Percentiles rank a stretch among this genome's conserved stretches.
These are phyloP conservation scores for Anaeromyces robustus DNA, from an alignment of 192 early-diverging fungal species.

Conservation along the genomic window DNA sequence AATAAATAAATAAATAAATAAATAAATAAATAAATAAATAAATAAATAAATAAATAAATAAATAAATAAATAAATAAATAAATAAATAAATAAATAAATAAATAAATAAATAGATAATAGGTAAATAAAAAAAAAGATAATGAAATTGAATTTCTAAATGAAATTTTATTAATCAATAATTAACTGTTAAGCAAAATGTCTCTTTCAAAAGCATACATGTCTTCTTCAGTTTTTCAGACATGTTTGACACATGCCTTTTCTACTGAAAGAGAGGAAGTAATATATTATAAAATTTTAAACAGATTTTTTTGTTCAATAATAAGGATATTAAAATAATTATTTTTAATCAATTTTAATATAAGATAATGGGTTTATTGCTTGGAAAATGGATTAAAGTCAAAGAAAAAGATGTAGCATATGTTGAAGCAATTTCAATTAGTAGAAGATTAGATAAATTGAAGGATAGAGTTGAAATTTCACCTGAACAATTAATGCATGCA, in stretches of 20 bases:
- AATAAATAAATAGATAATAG: no score
- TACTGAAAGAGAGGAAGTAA: neutral
- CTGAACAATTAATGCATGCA: constrained; percentile 2
- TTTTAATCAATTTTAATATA: neutral
- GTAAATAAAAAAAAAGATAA: neutral
- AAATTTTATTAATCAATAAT: neutral
- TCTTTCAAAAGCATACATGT: neutral
- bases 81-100: no score
- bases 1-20: no score
- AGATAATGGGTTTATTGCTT: neutral
- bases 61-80: no score
- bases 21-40: no score
- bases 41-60: no score
- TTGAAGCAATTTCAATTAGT: constrained; percentile 3
- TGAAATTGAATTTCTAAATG: neutral
- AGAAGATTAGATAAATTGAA: constrained; percentile 6
- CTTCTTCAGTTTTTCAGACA: neutral
- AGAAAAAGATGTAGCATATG: neutral
- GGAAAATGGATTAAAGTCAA: neutral
- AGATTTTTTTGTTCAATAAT: no score
- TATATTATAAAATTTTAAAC: neutral
- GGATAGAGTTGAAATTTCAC: constrained; percentile 7
- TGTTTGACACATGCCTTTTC: neutral
- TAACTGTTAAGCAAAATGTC: neutral
- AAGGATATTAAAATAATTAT: no score